Conservation (phyloP, 2,329 filamentous ascomycete species). For the Trichoderma koningiopsis region DNA sequence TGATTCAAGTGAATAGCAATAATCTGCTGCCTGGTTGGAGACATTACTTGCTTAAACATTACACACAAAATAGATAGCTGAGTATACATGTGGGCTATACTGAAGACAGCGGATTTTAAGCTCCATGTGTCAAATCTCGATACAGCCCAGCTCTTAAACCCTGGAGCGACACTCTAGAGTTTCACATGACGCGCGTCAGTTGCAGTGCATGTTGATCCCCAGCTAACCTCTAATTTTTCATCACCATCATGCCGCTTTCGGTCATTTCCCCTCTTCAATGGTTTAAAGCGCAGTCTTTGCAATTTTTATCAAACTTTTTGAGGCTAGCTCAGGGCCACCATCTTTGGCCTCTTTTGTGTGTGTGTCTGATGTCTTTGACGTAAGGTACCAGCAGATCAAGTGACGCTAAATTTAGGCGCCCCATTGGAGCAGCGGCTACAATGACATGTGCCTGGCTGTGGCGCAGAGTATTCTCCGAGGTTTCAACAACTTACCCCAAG, state of each 20-base stretch:
- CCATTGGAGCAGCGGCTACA: too few relatives aligned
- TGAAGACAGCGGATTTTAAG: not conserved
- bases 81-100: too few relatives aligned
- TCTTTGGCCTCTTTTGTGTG: not conserved
- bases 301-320: not conserved
- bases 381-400: not conserved
- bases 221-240: not conserved
- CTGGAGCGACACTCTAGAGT: not conserved
- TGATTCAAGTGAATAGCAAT: too few relatives aligned
- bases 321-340: not conserved
- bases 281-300: not conserved
- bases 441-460: not conserved
- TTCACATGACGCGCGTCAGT: not conserved
- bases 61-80: too few relatives aligned
- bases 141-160: constrained; percentile 7
- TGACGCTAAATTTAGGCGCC: not conserved
- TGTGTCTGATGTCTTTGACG: not conserved
- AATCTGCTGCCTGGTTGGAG: not conserved
- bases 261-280: not conserved
- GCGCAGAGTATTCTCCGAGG: not conserved
- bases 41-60: too few relatives aligned
- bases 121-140: not conserved
- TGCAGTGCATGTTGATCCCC: not conserved
- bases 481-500: not conserved
- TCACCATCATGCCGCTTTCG: not conserved